A percentile compares a stretch with the other conserved stretches of the same genome.
Conservation (phyloP, 441 rosid species). For the Erysimum pusillum region DNA sequence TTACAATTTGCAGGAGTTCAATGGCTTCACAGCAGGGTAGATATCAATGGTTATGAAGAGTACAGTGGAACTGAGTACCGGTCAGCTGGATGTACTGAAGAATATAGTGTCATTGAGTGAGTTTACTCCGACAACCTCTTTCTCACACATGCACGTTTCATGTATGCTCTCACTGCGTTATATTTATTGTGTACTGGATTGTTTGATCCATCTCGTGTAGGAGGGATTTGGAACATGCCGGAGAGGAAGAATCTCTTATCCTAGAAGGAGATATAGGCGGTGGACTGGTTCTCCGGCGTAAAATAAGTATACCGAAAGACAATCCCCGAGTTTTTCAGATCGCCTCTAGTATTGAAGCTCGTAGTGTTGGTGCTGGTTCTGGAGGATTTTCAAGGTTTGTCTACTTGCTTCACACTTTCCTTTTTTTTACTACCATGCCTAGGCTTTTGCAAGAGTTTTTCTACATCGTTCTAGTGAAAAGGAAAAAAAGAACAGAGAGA, state of each 20-base stretch:
- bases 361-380: conserved; percentile 89
- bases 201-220: conserved; percentile 51
- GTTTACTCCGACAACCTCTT: conserved; percentile 34
- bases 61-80: conserved; percentile 90
- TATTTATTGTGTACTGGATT: conserved; percentile 1
- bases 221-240: conserved; percentile 82
- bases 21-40: conserved; percentile 92
- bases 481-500: neutral
- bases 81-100: conserved; percentile 92
- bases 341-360: conserved; percentile 75
- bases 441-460: neutral
- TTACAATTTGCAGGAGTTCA: conserved; percentile 67
- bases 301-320: conserved; percentile 59
- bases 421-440: neutral
- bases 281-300: conserved; percentile 73
- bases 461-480: neutral
- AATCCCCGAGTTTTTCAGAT: conserved; percentile 62
- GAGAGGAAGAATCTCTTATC: conserved; percentile 75
- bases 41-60: conserved; percentile 88
- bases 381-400: conserved; percentile 95
- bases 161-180: neutral
- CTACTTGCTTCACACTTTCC: conserved; percentile 14
- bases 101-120: conserved; percentile 78
- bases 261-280: conserved; percentile 89
- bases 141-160: neutral